A percentile compares a stretch with the other conserved stretches of the same genome.
phyloP scores from a whole-genome alignment of 805 yeast genomes.

The Candida lessepsii region DNA sequence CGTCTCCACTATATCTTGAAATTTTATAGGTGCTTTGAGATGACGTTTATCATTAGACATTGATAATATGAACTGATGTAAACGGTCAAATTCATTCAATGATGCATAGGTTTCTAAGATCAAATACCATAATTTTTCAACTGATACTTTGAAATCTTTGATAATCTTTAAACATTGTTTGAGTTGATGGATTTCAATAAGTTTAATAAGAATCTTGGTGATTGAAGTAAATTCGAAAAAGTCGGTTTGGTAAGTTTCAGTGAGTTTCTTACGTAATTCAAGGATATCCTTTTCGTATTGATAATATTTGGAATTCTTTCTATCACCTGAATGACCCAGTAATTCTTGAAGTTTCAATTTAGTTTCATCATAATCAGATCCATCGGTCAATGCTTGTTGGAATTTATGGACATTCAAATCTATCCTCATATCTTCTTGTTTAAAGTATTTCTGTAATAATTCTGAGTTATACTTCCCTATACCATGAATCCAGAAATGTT shows the following conservation, averaged over 20 bases:
- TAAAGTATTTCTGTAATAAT: constrained; percentile 27
- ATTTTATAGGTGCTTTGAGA: constrained; percentile 68
- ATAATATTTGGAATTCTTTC: constrained; percentile 20
- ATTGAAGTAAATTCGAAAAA: constrained; percentile 30
- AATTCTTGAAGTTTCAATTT: constrained; percentile 24
- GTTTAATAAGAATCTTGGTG: constrained; percentile 22
- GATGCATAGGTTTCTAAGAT: constrained; percentile 29
- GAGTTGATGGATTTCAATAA: constrained; percentile 36
- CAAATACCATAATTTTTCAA: constrained; percentile 34
- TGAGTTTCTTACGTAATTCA: constrained; percentile 30
- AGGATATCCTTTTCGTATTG: constrained; percentile 31
- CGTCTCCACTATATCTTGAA: constrained; percentile 58
- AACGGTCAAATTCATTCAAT: constrained; percentile 31
- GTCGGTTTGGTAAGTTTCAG: constrained; percentile 33
- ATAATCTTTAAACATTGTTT: constrained; percentile 32
- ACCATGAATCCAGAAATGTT: constrained; percentile 35
- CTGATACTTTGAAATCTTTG: constrained; percentile 31
- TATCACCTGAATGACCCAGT: constrained; percentile 20
- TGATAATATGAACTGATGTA: constrained; percentile 30
- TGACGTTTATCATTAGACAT: constrained; percentile 22
- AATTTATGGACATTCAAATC: constrained; percentile 21
- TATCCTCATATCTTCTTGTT: constrained; percentile 29
- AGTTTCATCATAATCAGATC: constrained; percentile 20
- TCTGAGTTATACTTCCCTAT: constrained; percentile 25
- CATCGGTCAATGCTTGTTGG: constrained; percentile 19